Conservation (phyloP, 2,329 filamentous ascomycete species). For the Penicillium sp. region DNA sequence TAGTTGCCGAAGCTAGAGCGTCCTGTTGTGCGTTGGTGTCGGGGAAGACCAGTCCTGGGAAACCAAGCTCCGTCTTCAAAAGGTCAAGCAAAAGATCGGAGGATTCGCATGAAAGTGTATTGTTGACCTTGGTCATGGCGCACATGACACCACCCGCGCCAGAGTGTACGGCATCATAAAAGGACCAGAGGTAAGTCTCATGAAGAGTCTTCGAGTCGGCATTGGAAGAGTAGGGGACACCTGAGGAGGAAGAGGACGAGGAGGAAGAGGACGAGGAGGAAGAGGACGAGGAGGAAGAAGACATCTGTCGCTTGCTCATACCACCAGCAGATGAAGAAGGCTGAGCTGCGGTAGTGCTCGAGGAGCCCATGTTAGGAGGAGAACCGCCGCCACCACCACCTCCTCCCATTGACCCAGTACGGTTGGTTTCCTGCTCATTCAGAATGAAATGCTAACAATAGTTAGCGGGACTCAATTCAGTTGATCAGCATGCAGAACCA, state of each 20-base stretch:
- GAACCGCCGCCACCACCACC: slow-evolving; percentile 19
- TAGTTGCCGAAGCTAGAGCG: slow-evolving; percentile 50
- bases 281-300: slow-evolving; percentile 6
- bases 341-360: slow-evolving; percentile 1
- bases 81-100: slow-evolving; percentile 50
- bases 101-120: slow-evolving; percentile 55
- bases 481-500: slow-evolving; percentile 41
- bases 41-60: slow-evolving; percentile 53
- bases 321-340: slow-evolving; percentile 32
- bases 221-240: slow-evolving; percentile 53
- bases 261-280: no score
- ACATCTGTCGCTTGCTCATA: not conserved
- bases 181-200: slow-evolving; percentile 78
- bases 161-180: slow-evolving; percentile 70
- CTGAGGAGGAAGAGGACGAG: slow-evolving; percentile 5
- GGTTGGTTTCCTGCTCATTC: slow-evolving; percentile 68
- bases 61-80: slow-evolving; percentile 57
- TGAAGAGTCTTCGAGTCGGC: slow-evolving; percentile 75
- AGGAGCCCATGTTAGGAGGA: slow-evolving; percentile 39
- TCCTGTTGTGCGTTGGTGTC: slow-evolving; percentile 52
- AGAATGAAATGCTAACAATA: slow-evolving; percentile 53
- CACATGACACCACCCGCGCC: slow-evolving; percentile 60
- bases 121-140: slow-evolving; percentile 49
- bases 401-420: slow-evolving; percentile 24
- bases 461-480: not conserved